A percentile compares a stretch with the other conserved stretches of the same genome.
Conservation (phyloP, 495 filamentous ascomycete species). For the Podospora pseudoanserina region DNA sequence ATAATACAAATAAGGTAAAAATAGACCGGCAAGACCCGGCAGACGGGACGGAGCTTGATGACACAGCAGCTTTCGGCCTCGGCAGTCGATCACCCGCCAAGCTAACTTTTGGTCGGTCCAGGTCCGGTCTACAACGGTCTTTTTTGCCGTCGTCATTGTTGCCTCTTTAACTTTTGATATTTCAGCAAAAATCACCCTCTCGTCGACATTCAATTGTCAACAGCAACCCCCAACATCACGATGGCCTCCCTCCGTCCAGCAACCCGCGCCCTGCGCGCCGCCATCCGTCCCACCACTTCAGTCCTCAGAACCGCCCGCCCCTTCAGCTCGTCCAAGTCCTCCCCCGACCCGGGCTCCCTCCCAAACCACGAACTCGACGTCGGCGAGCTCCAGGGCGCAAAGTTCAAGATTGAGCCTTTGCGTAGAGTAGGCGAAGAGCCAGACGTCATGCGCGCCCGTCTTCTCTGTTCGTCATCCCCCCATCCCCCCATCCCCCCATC, state of each 20-base stretch:
- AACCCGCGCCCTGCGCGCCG: slow-evolving; percentile 11
- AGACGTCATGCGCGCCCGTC: slow-evolving; percentile 77
- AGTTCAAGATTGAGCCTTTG: slow-evolving; percentile 86
- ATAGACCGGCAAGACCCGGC: slow-evolving; percentile 6
- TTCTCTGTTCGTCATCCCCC: slow-evolving; percentile 68
- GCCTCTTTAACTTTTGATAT: background rate
- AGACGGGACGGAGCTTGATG: slow-evolving; percentile 6
- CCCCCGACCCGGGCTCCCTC: slow-evolving; percentile 3
- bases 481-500: slow-evolving; percentile 35
- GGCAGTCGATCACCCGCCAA: slow-evolving; percentile 11
- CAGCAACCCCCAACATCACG: background rate
- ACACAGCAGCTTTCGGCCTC: slow-evolving; percentile 16
- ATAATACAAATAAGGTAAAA: background rate
- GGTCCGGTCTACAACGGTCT: background rate
- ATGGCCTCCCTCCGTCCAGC: slow-evolving; percentile 19
- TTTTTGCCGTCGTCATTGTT: background rate
- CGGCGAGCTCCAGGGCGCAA: slow-evolving; percentile 85
- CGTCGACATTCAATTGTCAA: background rate
- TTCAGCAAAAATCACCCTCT: background rate
- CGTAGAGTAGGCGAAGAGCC: slow-evolving; percentile 74
- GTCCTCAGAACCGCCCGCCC: background rate
- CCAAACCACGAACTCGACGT: slow-evolving; percentile 64
- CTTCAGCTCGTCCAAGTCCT: slow-evolving; percentile 11
- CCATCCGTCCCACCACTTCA: background rate
- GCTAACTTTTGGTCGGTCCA: background rate